These are phyloP conservation scores for Spiromastix sp. DNA, from an alignment of 2,329 filamentous ascomycete genomes.

Conservation along the genomic window DNA sequence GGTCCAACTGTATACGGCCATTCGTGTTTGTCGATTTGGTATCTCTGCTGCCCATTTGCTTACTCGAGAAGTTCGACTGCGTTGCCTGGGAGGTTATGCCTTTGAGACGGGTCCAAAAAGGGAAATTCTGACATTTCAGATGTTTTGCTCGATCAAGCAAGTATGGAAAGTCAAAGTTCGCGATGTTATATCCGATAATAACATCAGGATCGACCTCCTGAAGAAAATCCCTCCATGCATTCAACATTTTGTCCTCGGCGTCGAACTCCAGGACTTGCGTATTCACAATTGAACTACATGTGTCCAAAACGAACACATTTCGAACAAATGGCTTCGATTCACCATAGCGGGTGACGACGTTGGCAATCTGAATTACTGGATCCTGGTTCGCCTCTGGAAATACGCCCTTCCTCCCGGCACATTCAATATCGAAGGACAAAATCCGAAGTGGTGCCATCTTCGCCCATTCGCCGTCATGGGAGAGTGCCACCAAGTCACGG, in stretches of 20 bases:
- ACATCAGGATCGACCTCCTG: conserved; percentile 89
- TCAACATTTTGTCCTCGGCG: conserved; percentile 80
- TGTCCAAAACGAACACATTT: conserved; percentile 92
- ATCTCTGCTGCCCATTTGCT: conserved; percentile 95
- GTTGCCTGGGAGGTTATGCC: conserved; percentile 60
- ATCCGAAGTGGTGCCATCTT: conserved; percentile 94
- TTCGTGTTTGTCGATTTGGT: conserved; percentile 93
- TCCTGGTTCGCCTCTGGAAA: conserved; percentile 89
- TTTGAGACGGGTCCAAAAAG: conserved; percentile 76
- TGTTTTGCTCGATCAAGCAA: conserved; percentile 78
- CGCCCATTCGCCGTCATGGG: conserved; percentile 86
- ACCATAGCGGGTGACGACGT: conserved; percentile 87
- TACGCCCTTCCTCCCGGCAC: conserved; percentile 91
- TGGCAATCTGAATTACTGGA: conserved; percentile 96
- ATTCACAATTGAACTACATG: conserved; percentile 86
- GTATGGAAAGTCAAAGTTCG: conserved; percentile 98
- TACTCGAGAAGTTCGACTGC: conserved; percentile 84
- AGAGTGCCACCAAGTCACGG: conserved; percentile 72
- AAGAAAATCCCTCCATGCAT: conserved; percentile 82
- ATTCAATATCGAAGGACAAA: conserved; percentile 97
- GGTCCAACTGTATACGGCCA: conserved; percentile 81
- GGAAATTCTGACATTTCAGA: conserved; percentile 68
- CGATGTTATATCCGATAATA: conserved; percentile 97
- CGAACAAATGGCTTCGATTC: conserved; percentile 91
- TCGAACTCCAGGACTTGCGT: conserved; percentile 82